phyloP scores from a whole-genome alignment of 73 alveolate species.

The Paramecium biaurelia region DNA sequence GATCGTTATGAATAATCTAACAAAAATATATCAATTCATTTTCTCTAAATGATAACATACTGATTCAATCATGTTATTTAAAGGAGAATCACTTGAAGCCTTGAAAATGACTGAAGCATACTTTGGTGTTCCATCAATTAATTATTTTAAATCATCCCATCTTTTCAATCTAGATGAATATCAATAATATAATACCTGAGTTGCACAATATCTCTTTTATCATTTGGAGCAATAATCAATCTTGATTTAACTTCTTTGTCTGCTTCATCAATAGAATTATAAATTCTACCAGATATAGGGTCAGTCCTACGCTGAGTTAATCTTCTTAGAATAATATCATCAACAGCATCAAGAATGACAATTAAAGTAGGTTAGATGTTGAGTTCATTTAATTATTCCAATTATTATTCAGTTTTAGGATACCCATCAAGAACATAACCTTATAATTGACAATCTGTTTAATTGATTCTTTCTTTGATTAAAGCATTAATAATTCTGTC shows the following conservation, averaged over 20 bases:
- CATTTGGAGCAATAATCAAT: constrained; percentile 23
- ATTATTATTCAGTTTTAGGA: constrained; percentile 84
- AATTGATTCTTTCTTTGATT: constrained; percentile 77
- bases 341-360: constrained; percentile 74
- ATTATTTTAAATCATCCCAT: constrained; percentile 55
- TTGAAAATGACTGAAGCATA: constrained; percentile 41
- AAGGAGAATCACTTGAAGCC: background rate
- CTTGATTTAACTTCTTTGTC: constrained; percentile 51
- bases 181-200: background rate
- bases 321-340: constrained; percentile 62
- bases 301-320: constrained; percentile 70
- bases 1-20: background rate
- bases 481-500: constrained; percentile 80
- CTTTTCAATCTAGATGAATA: constrained; percentile 43
- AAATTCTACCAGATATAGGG: constrained; percentile 74
- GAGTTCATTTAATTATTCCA: constrained; percentile 77
- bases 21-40: background rate
- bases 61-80: constrained; percentile 22
- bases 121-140: constrained; percentile 39
- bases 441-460: constrained; percentile 87
- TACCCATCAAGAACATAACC: constrained; percentile 95
- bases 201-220: background rate
- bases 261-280: constrained; percentile 59
- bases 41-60: constrained; percentile 56
- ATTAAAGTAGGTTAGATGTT: constrained; percentile 81